These are phyloP conservation scores for Fusarium sp. DNA, from an alignment of 2,329 filamentous ascomycete genomes.

Conservation along the genomic window DNA sequence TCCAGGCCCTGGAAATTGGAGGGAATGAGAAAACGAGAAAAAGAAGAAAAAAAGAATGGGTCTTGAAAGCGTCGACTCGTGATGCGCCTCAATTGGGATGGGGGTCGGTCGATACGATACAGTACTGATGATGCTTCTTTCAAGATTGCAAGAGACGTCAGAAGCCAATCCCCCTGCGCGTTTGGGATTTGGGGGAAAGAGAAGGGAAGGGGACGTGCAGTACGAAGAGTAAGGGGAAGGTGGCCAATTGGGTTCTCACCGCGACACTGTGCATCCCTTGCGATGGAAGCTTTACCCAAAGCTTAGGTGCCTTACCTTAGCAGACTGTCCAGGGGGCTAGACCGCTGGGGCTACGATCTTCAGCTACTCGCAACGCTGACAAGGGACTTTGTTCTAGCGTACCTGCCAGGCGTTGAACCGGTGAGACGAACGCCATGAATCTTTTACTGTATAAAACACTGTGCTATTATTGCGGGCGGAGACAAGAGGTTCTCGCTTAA, in stretches of 20 bases:
- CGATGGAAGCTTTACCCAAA: not conserved
- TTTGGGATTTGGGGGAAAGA: slow-evolving; percentile 1
- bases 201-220: not conserved
- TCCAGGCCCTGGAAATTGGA: not conserved
- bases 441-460: not conserved
- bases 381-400: slow-evolving; percentile 19
- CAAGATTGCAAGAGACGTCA: slow-evolving; percentile 24
- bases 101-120: not conserved
- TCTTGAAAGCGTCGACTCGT: slow-evolving; percentile 8
- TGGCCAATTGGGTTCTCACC: slow-evolving; percentile 16
- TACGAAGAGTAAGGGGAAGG: slow-evolving; percentile 10
- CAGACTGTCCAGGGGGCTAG: not conserved
- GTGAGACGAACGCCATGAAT: not conserved
- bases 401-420: not conserved
- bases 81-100: slow-evolving; percentile 6
- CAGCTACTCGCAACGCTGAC: slow-evolving; percentile 1
- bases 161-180: slow-evolving; percentile 18
- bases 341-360: slow-evolving; percentile 8
- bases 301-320: not conserved
- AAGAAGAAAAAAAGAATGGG: slow-evolving; percentile 1
- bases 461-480: not conserved
- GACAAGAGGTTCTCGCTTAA: not conserved
- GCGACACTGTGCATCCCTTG: slow-evolving; percentile 19
- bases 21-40: not conserved
- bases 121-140: slow-evolving; percentile 30